phyloP scores from a whole-genome alignment of 2,329 filamentous ascomycete species.

The Monosporascus ibericus region DNA sequence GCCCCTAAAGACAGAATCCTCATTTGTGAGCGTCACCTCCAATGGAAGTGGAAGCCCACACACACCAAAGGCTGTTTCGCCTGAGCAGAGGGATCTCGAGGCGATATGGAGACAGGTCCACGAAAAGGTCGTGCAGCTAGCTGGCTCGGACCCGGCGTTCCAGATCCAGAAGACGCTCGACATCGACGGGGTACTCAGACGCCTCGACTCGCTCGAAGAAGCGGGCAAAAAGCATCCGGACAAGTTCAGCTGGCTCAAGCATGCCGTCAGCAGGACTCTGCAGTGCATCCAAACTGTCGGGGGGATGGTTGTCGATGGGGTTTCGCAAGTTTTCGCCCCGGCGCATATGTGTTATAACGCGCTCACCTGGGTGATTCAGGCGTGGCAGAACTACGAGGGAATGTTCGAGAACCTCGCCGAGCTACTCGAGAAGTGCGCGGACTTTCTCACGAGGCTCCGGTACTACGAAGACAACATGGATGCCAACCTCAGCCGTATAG shows the following conservation, averaged over 20 bases:
- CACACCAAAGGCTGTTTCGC: slow-evolving; percentile 15
- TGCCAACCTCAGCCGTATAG: slow-evolving; percentile 22
- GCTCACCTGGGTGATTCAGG: slow-evolving; percentile 30
- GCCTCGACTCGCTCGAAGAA: slow-evolving; percentile 21
- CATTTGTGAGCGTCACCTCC: slow-evolving; percentile 7
- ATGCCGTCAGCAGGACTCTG: slow-evolving; percentile 22
- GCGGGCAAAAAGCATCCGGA: slow-evolving; percentile 22
- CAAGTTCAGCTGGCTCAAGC: slow-evolving; percentile 22
- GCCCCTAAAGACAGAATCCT: background rate
- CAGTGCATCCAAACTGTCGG: slow-evolving; percentile 29
- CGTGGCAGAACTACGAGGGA: slow-evolving; percentile 29
- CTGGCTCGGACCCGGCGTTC: slow-evolving; percentile 19
- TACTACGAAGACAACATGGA: slow-evolving; percentile 29
- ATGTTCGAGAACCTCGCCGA: slow-evolving; percentile 27
- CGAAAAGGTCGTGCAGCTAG: slow-evolving; percentile 25
- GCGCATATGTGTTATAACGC: slow-evolving; percentile 29
- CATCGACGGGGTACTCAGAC: slow-evolving; percentile 23
- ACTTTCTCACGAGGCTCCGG: slow-evolving; percentile 27
- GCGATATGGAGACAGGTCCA: slow-evolving; percentile 28
- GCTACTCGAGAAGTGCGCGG: slow-evolving; percentile 26
- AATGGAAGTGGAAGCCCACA: slow-evolving; percentile 14
- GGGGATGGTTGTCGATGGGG: slow-evolving; percentile 25
- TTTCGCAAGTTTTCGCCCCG: slow-evolving; percentile 28
- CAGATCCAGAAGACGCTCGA: slow-evolving; percentile 19
- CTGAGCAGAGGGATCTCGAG: slow-evolving; percentile 25